These are phyloP conservation scores for Diaporthe citri DNA, from an alignment of 2,329 filamentous ascomycete genomes.

Conservation along the genomic window DNA sequence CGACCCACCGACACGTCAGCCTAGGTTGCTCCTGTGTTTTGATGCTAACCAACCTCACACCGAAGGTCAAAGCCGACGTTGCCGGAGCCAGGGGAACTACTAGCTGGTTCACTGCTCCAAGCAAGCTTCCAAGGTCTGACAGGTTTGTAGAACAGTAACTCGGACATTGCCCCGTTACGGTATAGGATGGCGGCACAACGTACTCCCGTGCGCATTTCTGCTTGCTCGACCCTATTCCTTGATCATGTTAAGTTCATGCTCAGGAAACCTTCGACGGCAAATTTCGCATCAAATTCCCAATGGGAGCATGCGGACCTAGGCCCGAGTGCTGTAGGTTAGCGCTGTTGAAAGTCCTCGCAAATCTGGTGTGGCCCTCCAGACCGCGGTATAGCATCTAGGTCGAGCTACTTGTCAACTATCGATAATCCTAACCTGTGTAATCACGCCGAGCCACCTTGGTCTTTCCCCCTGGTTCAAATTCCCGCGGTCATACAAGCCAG, in stretches of 20 bases:
- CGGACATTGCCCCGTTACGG: not conserved
- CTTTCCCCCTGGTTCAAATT: not conserved
- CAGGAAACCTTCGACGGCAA: not conserved
- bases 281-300: not conserved
- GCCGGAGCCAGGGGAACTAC: not conserved
- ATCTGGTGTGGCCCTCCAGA: not conserved
- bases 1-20: not conserved
- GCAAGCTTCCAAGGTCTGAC: not conserved
- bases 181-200: not conserved
- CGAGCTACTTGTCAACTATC: not conserved
- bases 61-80: not conserved
- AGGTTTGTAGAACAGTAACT: not conserved
- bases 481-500: not conserved
- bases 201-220: not conserved
- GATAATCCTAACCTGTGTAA: too few relatives aligned
- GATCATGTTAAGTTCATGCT: not conserved
- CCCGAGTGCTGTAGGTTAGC: too few relatives aligned
- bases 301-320: too few relatives aligned
- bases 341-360: not conserved
- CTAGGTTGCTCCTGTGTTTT: not conserved
- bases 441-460: too few relatives aligned
- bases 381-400: too few relatives aligned
- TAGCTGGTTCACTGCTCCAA: too few relatives aligned
- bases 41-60: not conserved
- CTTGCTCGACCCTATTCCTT: not conserved